Conservation (phyloP, 345 rosid genomes). For the Cardiospermum halicacabum region DNA sequence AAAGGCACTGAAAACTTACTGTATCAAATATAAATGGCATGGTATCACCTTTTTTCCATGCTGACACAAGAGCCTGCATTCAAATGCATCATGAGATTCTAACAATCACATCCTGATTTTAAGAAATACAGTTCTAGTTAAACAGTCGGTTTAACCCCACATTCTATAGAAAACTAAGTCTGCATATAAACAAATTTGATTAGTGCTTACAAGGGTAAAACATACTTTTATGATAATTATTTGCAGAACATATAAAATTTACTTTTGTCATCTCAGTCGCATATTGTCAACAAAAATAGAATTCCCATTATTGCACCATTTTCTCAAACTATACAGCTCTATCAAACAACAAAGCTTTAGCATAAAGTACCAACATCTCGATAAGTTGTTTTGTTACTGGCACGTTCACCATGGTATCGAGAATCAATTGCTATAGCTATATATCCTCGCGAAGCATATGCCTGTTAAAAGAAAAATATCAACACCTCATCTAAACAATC, state of each 20-base stretch:
- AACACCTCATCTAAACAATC: not conserved
- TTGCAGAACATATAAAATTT: not conserved
- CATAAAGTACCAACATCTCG: slow-evolving; percentile 39
- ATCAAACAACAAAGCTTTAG: not conserved
- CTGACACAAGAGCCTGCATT: slow-evolving; percentile 76
- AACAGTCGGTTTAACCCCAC: slow-evolving; percentile 1
- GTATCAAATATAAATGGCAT: slow-evolving; percentile 94
- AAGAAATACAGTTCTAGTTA: not conserved
- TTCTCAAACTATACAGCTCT: slow-evolving; percentile 1
- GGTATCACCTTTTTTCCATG: slow-evolving; percentile 78
- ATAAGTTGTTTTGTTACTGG: slow-evolving; percentile 55
- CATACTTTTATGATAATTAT: not conserved
- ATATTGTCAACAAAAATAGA: not conserved
- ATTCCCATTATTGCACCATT: not conserved
- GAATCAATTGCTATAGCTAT: slow-evolving; percentile 79
- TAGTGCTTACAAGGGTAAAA: not conserved
- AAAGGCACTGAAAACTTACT: slow-evolving; percentile 26
- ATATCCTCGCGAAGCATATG: slow-evolving; percentile 88
- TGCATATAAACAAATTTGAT: not conserved
- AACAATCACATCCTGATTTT: not conserved
- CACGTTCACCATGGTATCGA: slow-evolving; percentile 91
- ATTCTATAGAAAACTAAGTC: not conserved
- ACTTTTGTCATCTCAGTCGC: not conserved
- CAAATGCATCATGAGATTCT: slow-evolving; percentile 13
- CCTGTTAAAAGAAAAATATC: slow-evolving; percentile 34